phyloP scores from a whole-genome alignment of 1,284 basidiomycete species.

The Ustilago tritici region DNA sequence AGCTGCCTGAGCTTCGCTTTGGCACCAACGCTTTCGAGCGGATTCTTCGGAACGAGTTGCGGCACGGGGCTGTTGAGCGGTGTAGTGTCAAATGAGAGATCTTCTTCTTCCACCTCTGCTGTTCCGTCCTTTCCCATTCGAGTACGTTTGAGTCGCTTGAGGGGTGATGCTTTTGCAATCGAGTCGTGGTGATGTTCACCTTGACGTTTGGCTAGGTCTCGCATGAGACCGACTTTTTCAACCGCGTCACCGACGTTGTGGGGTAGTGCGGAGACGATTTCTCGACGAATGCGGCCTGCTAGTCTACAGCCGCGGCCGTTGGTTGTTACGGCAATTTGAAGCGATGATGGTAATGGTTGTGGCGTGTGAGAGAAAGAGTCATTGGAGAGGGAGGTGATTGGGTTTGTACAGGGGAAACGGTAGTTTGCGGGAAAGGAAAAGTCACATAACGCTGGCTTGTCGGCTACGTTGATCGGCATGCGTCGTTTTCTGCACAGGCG shows the following conservation, averaged over 20 bases:
- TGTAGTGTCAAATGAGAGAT: conserved; percentile 57
- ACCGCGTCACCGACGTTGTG: conserved; percentile 83
- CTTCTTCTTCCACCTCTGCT: conserved; percentile 58
- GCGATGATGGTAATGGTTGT: conserved; percentile 70
- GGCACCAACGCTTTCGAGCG: conserved; percentile 20
- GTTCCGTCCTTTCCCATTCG: conserved; percentile 24
- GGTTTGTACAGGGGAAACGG: conserved; percentile 75
- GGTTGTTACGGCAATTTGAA: conserved; percentile 90
- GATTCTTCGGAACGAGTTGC: conserved; percentile 70
- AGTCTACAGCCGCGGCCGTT: conserved; percentile 92
- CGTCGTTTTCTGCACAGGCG: conserved; percentile 68
- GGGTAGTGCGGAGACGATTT: conserved; percentile 83
- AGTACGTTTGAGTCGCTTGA: conserved; percentile 27
- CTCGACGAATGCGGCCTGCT: conserved; percentile 82
- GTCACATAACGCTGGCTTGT: conserved; percentile 86
- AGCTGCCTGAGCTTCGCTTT: conserved; percentile 15
- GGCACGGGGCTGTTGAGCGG: conserved; percentile 83
- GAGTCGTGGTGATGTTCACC: conserved; percentile 5
- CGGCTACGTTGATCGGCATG: conserved; percentile 87
- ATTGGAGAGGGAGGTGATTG: not conserved
- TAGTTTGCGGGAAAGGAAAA: conserved; percentile 89
- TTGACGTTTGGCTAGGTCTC: conserved; percentile 75
- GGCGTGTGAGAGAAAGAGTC: not conserved
- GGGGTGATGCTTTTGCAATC: conserved; percentile 3
- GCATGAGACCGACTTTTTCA: conserved; percentile 79